These are phyloP conservation scores for Leptographium wingfieldii DNA, from an alignment of 2,329 filamentous ascomycete genomes.

Conservation along the genomic window DNA sequence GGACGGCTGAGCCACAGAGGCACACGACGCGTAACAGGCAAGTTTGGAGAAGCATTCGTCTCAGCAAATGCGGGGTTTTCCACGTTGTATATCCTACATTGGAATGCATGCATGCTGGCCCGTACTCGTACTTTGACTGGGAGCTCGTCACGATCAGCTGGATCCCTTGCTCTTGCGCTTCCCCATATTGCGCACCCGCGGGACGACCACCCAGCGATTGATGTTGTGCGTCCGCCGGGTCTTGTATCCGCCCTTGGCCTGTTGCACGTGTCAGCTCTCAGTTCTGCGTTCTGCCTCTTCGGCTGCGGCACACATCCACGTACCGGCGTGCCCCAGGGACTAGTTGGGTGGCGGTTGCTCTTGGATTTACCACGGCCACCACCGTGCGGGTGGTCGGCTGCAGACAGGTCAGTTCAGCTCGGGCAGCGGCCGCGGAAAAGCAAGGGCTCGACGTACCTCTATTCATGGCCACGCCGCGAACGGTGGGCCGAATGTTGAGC, in stretches of 20 bases:
- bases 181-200: constrained; percentile 79
- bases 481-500: constrained; percentile 88
- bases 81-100: too few species aligned
- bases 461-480: constrained; percentile 98
- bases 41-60: not conserved
- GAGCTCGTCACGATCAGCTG: not conserved
- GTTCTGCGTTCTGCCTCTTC: not conserved
- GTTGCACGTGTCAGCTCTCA: not conserved
- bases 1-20: not conserved
- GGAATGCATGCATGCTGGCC: not conserved
- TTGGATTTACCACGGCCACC: constrained; percentile 99
- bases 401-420: not conserved
- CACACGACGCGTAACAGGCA: not conserved
- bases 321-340: constrained; percentile 93
- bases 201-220: constrained; percentile 82
- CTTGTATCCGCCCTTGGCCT: constrained; percentile 82
- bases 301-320: constrained; percentile 21
- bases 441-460: constrained; percentile 45
- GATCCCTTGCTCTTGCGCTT: constrained; percentile 46
- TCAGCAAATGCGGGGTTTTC: too few species aligned
- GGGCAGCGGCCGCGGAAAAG: not conserved
- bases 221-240: constrained; percentile 77
- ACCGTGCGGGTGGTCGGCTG: constrained; percentile 91
- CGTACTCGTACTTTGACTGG: too few species aligned
- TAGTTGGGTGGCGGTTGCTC: constrained; percentile 90